Conservation (phyloP, 768 basidiomycete genomes). For the Collybia nuda region DNA sequence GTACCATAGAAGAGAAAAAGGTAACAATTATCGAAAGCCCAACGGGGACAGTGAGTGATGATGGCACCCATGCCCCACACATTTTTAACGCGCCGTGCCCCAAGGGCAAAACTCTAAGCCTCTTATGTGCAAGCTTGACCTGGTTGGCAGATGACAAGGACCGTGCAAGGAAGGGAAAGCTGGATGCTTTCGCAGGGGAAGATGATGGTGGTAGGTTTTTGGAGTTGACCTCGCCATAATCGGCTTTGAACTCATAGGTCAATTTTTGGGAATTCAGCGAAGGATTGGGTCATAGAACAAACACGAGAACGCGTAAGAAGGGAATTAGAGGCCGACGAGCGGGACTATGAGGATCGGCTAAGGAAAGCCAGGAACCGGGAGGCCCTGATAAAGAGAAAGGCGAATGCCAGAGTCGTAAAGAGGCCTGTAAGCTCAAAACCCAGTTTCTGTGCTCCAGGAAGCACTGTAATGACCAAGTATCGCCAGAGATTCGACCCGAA, state of each 20-base stretch:
- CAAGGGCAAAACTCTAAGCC: slow-evolving; percentile 85
- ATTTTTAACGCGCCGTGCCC: background rate
- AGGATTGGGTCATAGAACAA: slow-evolving; percentile 78
- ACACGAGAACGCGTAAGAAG: slow-evolving; percentile 61
- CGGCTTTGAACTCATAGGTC: background rate
- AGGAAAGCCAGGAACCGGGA: slow-evolving; percentile 63
- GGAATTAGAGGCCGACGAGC: slow-evolving; percentile 68
- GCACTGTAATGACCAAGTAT: background rate
- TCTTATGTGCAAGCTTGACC: slow-evolving; percentile 73
- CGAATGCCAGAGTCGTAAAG: slow-evolving; percentile 59
- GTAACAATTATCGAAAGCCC: slow-evolving; percentile 88
- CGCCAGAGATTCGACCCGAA: slow-evolving; percentile 14
- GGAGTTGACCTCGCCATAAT: background rate
- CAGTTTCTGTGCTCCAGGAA: background rate
- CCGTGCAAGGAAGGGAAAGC: slow-evolving; percentile 66
- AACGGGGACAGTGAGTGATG: slow-evolving; percentile 72
- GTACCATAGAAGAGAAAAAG: slow-evolving; percentile 69
- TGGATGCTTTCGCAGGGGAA: slow-evolving; percentile 39
- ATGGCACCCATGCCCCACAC: background rate
- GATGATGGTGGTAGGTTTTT: slow-evolving; percentile 28
- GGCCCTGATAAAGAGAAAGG: slow-evolving; percentile 49
- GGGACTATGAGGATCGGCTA: slow-evolving; percentile 62
- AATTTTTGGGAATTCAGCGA: slow-evolving; percentile 34
- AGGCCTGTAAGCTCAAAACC: slow-evolving; percentile 44
- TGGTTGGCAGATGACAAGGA: slow-evolving; percentile 74